Percentiles rank a stretch among this genome's conserved stretches.
phyloP scores from a whole-genome alignment of 192 early-diverging fungal genomes.

The Coemansia sp. region DNA sequence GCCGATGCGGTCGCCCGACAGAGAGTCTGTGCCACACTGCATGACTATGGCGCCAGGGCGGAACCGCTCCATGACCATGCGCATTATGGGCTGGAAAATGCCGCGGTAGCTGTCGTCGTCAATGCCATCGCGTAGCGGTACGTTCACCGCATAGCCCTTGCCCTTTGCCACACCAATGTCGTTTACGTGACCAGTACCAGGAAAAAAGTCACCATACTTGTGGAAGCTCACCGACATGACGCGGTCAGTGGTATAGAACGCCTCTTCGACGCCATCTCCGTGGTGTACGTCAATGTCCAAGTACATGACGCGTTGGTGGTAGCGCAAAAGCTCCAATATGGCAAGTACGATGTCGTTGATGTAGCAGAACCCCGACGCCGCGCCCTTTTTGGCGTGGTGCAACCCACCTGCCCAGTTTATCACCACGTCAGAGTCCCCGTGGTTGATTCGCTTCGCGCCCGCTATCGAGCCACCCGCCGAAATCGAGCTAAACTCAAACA shows the following conservation, averaged over 20 bases:
- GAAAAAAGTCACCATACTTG: conserved; percentile 98
- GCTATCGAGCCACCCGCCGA: conserved; percentile 94
- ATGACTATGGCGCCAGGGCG: conserved; percentile 86
- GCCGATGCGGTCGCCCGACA: conserved; percentile 91
- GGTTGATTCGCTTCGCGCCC: conserved; percentile 82
- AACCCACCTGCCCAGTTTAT: conserved; percentile 97
- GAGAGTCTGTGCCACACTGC: conserved; percentile 94
- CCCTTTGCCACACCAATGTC: conserved; percentile 89
- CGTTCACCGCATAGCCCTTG: conserved; percentile 90
- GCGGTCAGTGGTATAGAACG: conserved; percentile 96
- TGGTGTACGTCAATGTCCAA: conserved; percentile 99
- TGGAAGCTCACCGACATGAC: conserved; percentile 99
- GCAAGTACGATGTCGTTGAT: conserved; percentile 96
- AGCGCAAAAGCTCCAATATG: conserved; percentile 83
- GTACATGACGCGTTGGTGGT: conserved; percentile 90
- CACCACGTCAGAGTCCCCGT: conserved; percentile 87
- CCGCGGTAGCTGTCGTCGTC: conserved; percentile 90
- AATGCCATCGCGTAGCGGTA: conserved; percentile 91
- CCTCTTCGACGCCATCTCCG: conserved; percentile 98
- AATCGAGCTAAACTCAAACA: conserved; percentile 91
- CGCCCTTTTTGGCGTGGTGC: conserved; percentile 96
- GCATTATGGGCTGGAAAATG: conserved; percentile 85
- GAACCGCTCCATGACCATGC: conserved; percentile 85
- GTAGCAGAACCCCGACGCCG: conserved; percentile 97
- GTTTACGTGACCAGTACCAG: conserved; percentile 93